phyloP scores from a whole-genome alignment of 2,329 filamentous ascomycete species.

The Beauveria sp. region DNA sequence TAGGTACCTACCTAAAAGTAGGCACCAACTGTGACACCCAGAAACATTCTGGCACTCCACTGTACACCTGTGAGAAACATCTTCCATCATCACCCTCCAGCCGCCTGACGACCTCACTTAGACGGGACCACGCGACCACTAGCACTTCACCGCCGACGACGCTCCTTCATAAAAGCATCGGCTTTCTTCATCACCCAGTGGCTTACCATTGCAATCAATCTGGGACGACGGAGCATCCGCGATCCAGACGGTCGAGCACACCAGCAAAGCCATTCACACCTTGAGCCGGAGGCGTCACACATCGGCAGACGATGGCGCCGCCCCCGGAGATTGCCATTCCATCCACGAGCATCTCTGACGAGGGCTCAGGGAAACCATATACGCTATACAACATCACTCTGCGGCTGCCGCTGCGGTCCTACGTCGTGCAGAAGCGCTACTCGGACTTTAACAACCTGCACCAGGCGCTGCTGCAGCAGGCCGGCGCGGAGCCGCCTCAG shows the following conservation, averaged over 20 bases:
- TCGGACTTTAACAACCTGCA: conserved; percentile 69
- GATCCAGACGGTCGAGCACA: background rate
- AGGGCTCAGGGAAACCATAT: conserved; percentile 52
- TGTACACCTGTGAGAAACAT: background rate
- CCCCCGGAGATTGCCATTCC: conserved; percentile 61
- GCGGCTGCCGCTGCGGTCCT: conserved; percentile 67
- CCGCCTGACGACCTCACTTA: conserved; percentile 10
- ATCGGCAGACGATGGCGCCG: conserved; percentile 44
- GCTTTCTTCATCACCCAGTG: background rate
- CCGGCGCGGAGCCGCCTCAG: conserved; percentile 56
- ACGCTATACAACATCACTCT: conserved; percentile 74
- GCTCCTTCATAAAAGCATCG: background rate
- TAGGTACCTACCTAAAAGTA: background rate
- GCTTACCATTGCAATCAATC: background rate
- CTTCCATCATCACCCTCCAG: conserved; percentile 8
- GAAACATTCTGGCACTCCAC: background rate
- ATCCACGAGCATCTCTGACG: conserved; percentile 51
- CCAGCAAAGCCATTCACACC: background rate
- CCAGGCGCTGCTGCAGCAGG: conserved; percentile 48
- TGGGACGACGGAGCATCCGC: background rate
- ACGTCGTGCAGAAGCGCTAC: conserved; percentile 73
- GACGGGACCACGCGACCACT: conserved; percentile 10
- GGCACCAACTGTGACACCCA: background rate
- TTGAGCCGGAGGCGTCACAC: background rate
- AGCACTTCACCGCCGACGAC: background rate